Evolutionary conservation across 2,329 filamentous ascomycete genomes (phyloP), one percentile per base, ranked within the genome.

Genomic region (Aspergillus pseudoglaucus): DNA sequence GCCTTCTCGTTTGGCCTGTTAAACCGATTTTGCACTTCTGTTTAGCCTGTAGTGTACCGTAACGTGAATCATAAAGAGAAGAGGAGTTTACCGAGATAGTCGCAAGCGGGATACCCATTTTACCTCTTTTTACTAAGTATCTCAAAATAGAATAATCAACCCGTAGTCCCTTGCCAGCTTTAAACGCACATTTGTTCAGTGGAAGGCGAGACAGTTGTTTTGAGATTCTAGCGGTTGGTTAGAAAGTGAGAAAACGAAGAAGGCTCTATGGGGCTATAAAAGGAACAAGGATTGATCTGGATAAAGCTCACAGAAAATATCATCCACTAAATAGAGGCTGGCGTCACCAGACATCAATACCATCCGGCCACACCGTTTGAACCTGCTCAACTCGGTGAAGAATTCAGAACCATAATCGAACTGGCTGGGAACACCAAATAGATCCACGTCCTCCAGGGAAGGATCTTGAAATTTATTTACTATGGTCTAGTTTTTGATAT

Each of bases 371-470:
- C 9, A 12, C 18, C 6, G 17, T 9, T 22, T 40, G 17, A 22
- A 18, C 38, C 17, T 12, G 8, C 38, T 6, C 43, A 43, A 51
- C 53, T 51, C 58, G 46, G 48, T 40, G 38, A 40, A 40, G 17
- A 40, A 40, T 17, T 7, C 7, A 15, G 5, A 35, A 35, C 14
- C 8, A 17, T 2, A 3, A n/a, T 35, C 14, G 6, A n/a, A 35
- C 15, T 35, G 6, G n/a, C 14, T 35, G 33, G n/a, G 33, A 35
- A n/a, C 14, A n/a, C 33, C 15, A 17, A 9, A 35, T 3, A n/a
- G 33, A 17, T 35, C 33, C 8, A 6, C n/a, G 7, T 17, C 33
- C n/a, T 35, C 15, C 33, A 35, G 4, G 14, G 33, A n/a, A 8
- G n/a, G 6, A 8, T 15, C 14, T 35, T 35, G 3, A 14, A 15